phyloP scores from a whole-genome alignment of 2,329 filamentous ascomycete species.

The Epichloe uncinata region DNA sequence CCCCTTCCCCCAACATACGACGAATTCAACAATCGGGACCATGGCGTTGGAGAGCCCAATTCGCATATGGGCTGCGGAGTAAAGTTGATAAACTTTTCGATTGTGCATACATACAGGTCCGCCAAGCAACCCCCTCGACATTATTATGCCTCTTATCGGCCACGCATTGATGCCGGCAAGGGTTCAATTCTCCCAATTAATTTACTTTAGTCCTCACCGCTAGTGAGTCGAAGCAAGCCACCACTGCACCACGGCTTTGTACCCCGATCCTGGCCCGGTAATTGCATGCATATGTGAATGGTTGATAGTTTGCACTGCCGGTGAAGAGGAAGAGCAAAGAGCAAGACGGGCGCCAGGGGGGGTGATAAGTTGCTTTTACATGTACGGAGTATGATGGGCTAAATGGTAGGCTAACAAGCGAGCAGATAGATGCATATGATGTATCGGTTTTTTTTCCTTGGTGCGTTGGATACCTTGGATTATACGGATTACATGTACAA shows the following conservation, averaged over 20 bases:
- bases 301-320: too few relatives aligned
- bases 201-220: not conserved
- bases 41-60: too few relatives aligned
- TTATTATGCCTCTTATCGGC: not conserved
- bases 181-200: not conserved
- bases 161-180: not conserved
- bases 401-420: not conserved
- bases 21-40: too few relatives aligned
- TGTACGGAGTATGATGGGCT: too few relatives aligned
- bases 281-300: not conserved
- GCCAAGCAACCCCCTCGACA: not conserved
- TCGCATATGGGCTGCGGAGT: too few relatives aligned
- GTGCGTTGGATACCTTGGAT: too few relatives aligned
- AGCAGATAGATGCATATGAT: not conserved
- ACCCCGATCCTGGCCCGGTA: not conserved
- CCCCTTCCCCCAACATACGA: too few relatives aligned
- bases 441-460: not conserved
- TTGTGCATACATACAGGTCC: not conserved
- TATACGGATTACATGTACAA: too few relatives aligned
- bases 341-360: not conserved
- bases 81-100: too few relatives aligned
- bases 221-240: conserved; percentile 1
- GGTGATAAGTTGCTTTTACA: too few relatives aligned
- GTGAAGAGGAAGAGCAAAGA: too few relatives aligned
- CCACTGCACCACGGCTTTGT: not conserved